Base-by-base conservation (phyloP, 2,329 filamentous ascomycete genomes). In the Colletotrichum chlorophyti region DNA sequence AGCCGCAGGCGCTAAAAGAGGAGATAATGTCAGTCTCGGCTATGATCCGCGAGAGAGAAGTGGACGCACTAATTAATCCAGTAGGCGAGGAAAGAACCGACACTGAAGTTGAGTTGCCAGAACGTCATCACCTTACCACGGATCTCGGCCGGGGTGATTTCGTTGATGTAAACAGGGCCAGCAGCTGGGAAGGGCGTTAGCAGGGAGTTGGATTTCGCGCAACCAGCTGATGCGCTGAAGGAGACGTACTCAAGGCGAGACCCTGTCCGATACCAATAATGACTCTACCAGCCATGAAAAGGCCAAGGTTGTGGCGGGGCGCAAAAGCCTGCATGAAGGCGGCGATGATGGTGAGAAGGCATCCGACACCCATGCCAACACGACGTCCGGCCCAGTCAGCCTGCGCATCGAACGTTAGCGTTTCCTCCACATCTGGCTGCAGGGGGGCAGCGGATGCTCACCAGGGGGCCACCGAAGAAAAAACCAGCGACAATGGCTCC, bases 401-500 rank as follows among this genome's bases (percentile, higher is more conserved):
- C 69, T 76, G n/a, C 8, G n/a, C n/a, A n/a, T n/a, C n/a, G 19
- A 21, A 11, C 37, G 21, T 55, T 21, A 55, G 29, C 6, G 1
- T 3, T 9, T 5, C 40, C 9, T 15, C n/a, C n/a, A n/a, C n/a
- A n/a, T n/a, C n/a, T n/a, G n/a, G n/a, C n/a, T n/a, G n/a, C n/a
- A n/a, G n/a, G n/a, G n/a, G n/a, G n/a, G n/a, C n/a, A n/a, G n/a
- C 9, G 19, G 5, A 8, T 42, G 17, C 69, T 65, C 64, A 78
- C 85, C 21, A 82, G 70, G 1, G 87, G 88, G 1, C 87, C 88
- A 58, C 84, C 86, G 10, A 90, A 67, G 76, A 90, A 90, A 76
- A 87, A 90, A 42, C 88, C 87, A 29, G 85, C 83, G n/a, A 90
- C 79, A 41, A 91, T 89, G 47, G 87, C 87, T 51, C 88, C 87